Evolutionary conservation across 805 yeast genomes (phyloP).

Genomic region (Candida ulmi): DNA sequence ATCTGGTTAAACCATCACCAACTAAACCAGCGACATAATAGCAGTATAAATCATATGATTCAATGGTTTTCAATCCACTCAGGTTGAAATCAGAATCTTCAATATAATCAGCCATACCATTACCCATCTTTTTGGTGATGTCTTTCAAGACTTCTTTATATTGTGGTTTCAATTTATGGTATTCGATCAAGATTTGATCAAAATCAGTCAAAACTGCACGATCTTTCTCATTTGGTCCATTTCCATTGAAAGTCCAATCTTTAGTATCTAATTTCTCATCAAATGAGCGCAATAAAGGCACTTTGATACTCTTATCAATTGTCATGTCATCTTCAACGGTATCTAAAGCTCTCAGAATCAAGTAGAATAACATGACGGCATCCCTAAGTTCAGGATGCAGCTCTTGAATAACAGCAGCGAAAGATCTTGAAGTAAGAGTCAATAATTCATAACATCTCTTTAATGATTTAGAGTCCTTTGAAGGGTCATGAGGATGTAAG

Average conservation of each 20-base stretch:
- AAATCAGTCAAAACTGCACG: constrained; percentile 77
- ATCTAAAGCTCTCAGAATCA: constrained; percentile 85
- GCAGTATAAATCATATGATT: constrained; percentile 88
- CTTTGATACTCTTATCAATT: constrained; percentile 60
- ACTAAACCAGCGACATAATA: constrained; percentile 97
- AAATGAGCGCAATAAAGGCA: constrained; percentile 69
- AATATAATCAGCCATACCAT: constrained; percentile 96
- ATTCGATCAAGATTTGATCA: constrained; percentile 62
- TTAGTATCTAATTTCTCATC: constrained; percentile 52
- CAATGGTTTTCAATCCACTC: constrained; percentile 70
- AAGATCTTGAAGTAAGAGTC: constrained; percentile 75
- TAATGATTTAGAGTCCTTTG: constrained; percentile 37
- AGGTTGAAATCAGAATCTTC: constrained; percentile 70
- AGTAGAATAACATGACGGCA: constrained; percentile 77
- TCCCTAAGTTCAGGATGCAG: constrained; percentile 84
- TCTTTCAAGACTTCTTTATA: constrained; percentile 77
- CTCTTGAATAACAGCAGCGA: constrained; percentile 90
- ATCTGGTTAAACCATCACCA: constrained; percentile 89
- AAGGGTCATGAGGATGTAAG: constrained; percentile 30
- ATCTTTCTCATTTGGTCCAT: constrained; percentile 74
- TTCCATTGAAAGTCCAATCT: constrained; percentile 81
- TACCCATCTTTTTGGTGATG: constrained; percentile 84
- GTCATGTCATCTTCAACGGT: constrained; percentile 97
- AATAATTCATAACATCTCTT: constrained; percentile 65
- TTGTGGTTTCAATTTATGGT: constrained; percentile 62